phyloP scores from a whole-genome alignment of 2,329 filamentous ascomycete genomes.

The Ophiosphaerella herpotricha region DNA sequence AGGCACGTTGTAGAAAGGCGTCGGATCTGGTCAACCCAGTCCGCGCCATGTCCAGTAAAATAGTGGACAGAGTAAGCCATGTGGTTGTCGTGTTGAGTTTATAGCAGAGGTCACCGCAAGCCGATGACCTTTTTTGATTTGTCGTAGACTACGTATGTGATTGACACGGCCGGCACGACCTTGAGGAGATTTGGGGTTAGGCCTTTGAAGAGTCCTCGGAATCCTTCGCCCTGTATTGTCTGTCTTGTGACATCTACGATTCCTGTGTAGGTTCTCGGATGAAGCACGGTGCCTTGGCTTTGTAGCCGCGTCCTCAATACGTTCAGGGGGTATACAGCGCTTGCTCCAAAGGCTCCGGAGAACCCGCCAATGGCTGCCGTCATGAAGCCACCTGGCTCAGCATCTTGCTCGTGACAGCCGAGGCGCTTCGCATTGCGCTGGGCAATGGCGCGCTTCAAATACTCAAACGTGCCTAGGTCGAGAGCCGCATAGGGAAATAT shows the following conservation, averaged over 20 bases:
- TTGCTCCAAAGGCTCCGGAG: slow-evolving; percentile 88
- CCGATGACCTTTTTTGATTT: slow-evolving; percentile 46
- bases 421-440: slow-evolving; percentile 69
- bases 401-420: slow-evolving; percentile 80
- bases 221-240: slow-evolving; percentile 81
- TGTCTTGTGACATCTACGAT: slow-evolving; percentile 86
- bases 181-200: slow-evolving; percentile 94
- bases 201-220: slow-evolving; percentile 89
- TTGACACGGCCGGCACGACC: slow-evolving; percentile 92
- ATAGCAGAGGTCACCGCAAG: slow-evolving; percentile 31
- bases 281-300: slow-evolving; percentile 90
- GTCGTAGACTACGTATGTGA: slow-evolving; percentile 57
- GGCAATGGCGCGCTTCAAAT: slow-evolving; percentile 78
- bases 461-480: slow-evolving; percentile 93
- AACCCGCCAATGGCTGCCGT: slow-evolving; percentile 89
- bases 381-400: slow-evolving; percentile 75
- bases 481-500: slow-evolving; percentile 99
- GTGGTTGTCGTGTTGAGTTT: neutral
- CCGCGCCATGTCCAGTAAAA: neutral
- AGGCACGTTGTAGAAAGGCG: no score
- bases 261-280: slow-evolving; percentile 86
- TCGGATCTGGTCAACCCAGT: no score
- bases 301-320: slow-evolving; percentile 89
- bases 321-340: slow-evolving; percentile 94
- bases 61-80: neutral